Conservation (phyloP, 2,329 filamentous ascomycete species). For the Penicillium vulpinum region DNA sequence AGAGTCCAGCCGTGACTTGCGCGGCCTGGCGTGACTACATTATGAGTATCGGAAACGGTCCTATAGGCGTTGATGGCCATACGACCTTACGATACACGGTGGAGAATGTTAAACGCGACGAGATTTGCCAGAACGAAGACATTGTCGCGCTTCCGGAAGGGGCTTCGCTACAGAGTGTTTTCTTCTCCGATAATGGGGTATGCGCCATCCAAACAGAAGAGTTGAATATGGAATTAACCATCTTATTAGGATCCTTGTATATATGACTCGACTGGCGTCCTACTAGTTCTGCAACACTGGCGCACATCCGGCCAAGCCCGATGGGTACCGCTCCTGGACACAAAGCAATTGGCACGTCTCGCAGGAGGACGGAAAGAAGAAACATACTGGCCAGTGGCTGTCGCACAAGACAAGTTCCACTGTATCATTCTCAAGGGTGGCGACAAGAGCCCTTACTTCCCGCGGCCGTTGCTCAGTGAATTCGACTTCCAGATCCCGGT, state of each 20-base stretch:
- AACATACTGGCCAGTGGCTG: conserved; percentile 91
- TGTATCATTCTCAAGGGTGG: conserved; percentile 98
- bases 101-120: conserved; percentile 89
- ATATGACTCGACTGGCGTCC: conserved; percentile 87
- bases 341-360: conserved; percentile 76
- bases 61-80: conserved; percentile 71
- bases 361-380: conserved; percentile 84
- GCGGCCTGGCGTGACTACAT: conserved; percentile 95
- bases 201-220: conserved; percentile 31
- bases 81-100: conserved; percentile 85
- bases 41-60: conserved; percentile 91
- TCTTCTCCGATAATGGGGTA: conserved; percentile 90
- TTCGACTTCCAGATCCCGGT: conserved; percentile 90
- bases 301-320: conserved; percentile 77
- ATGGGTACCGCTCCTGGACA: conserved; percentile 93
- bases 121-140: conserved; percentile 93
- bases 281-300: conserved; percentile 90
- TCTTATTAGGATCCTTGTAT: conserved; percentile 78
- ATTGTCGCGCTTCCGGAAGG: conserved; percentile 79
- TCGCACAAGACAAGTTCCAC: conserved; percentile 88
- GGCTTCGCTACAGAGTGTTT: conserved; percentile 73
- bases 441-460: conserved; percentile 91
- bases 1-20: conserved; percentile 90
- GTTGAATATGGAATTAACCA: conserved; percentile 7
- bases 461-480: conserved; percentile 82